Base-by-base conservation (phyloP, 306 rosid genomes). In the Trifolium subterraneum region DNA sequence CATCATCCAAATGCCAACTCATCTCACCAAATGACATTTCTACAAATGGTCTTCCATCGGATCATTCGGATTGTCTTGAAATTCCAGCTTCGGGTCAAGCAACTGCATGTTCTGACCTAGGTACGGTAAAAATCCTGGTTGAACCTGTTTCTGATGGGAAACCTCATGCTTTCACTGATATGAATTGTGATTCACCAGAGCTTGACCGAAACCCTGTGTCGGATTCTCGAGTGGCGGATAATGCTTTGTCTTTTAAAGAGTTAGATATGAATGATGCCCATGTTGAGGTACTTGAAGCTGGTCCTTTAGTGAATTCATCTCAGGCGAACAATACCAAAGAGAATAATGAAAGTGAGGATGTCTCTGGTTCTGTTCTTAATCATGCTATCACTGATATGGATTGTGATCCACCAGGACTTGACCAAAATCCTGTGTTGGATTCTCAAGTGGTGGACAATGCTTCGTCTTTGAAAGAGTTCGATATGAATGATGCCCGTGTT, bases 211-310 rank as follows among this genome's bases (percentile, higher is more conserved):
- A 63, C 19, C 77, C 75, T 11, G 75, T 35, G 23, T 23, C 64
- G 66, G 76, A 68, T 42, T 78, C 81, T 78, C 72, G 72, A 42
- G 31, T 48, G 42, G 81, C 42, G 42, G 84, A 81, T 56, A 73
- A 64, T 66, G 55, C 68, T n/a, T 2, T 27, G 36, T 79, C 83
- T 70, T 74, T 68, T 39, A 76, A 77, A 41, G 88, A 75, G 71
- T 73, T 65, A 75, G 81, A 50, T 68, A 56, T 58, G 36, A 80
- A 77, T 72, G 76, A 71, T 75, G 19, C 83, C 67, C 70, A 1
- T 45, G 87, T 76, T 27, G 87, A 78, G 79, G 80, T 55, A 68
- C 78, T 41, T 79, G 84, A 82, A 83, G 76, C 80, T 66, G 54
- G 78, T 70, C 73, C 75, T 73, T 81, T 73, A 9, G 79, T 71